Base-by-base conservation (phyloP, 305 asterid species). In the Fraxinus xanthoxyloides region DNA sequence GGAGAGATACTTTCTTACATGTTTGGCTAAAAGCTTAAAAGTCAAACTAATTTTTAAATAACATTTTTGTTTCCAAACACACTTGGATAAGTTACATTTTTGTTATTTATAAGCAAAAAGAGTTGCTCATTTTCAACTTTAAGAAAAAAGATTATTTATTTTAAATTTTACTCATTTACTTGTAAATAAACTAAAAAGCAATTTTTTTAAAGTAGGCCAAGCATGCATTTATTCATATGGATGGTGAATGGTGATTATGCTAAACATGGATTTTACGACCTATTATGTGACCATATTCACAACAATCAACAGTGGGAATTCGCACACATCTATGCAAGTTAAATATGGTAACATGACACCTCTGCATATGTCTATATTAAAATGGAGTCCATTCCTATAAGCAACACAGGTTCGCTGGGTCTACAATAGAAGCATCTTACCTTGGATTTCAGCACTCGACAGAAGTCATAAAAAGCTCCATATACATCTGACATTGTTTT, bases 401-500 rank as follows among this genome's bases (percentile, higher is more conserved):
- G 24, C 72, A 67, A 69, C n/a, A 69, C 10, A 30, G 23, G 67
- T 2, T 19, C 24, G 5, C 75, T 72, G 21, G 72, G 48, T 48
- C 61, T 31, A 59, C 13, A 75, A 83, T 13, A 12, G 69, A 78
- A 84, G 86, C 78, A 73, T 63, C 88, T 34, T 90, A 95, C 99
- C 99, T 94, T 94, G 70, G 88, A 92, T 84, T 89, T 92, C 70
- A 95, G 87, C 97, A 92, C 92, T 56, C 89, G 88, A 46, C 95
- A 91, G 87, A 94, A 95, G 84, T 95, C 97, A 77, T 87, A 92
- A 87, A 95, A 95, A 70, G 98, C 95, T 80, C 97, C 98, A 85
- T 94, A 93, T 1, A 94, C 98, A 87, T 95, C 98, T 23, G 95
- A 40, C 85, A 91, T 91, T 78, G 98, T 84, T 78, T 82, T 92